A percentile compares a stretch with the other conserved stretches of the same genome.
Conservation (phyloP, 2,329 filamentous ascomycete species). For the Anthostomella pinea region DNA sequence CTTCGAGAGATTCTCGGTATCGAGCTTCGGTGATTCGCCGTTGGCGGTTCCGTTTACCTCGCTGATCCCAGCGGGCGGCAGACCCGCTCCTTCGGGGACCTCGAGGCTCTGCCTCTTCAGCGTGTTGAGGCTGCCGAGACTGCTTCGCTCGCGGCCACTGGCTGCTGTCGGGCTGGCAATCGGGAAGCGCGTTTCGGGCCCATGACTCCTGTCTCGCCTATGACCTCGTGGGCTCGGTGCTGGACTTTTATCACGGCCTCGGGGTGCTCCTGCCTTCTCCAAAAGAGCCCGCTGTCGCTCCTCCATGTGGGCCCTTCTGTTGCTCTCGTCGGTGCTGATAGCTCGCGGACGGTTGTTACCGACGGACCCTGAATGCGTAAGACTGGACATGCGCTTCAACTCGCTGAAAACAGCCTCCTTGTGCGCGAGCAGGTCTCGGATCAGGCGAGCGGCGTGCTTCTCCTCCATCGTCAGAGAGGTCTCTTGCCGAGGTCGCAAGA, state of each 20-base stretch:
- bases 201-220: conserved; percentile 76
- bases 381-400: conserved; percentile 81
- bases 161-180: conserved; percentile 64
- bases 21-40: conserved; percentile 39
- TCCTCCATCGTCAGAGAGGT: conserved; percentile 94
- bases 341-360: conserved; percentile 68
- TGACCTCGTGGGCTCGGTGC: conserved; percentile 61
- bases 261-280: conserved; percentile 56
- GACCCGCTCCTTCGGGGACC: conserved; percentile 64
- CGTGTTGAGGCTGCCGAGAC: conserved; percentile 39
- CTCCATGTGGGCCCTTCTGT: conserved; percentile 89
- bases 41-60: conserved; percentile 40
- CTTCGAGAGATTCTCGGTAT: conserved; percentile 58
- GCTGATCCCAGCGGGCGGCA: conserved; percentile 30
- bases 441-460: conserved; percentile 83
- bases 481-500: conserved; percentile 82
- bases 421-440: conserved; percentile 88
- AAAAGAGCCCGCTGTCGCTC: conserved; percentile 83
- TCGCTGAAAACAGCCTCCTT: conserved; percentile 96
- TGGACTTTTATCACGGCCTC: conserved; percentile 73
- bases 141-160: conserved; percentile 49
- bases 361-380: conserved; percentile 62
- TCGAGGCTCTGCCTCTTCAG: conserved; percentile 71
- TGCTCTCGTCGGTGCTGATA: conserved; percentile 93
- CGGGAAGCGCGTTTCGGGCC: conserved; percentile 78